Evolutionary conservation across 192 early-diverging fungal species (phyloP), one percentile per base, ranked within the genome.

Genomic region (Linnemannia elongata): DNA sequence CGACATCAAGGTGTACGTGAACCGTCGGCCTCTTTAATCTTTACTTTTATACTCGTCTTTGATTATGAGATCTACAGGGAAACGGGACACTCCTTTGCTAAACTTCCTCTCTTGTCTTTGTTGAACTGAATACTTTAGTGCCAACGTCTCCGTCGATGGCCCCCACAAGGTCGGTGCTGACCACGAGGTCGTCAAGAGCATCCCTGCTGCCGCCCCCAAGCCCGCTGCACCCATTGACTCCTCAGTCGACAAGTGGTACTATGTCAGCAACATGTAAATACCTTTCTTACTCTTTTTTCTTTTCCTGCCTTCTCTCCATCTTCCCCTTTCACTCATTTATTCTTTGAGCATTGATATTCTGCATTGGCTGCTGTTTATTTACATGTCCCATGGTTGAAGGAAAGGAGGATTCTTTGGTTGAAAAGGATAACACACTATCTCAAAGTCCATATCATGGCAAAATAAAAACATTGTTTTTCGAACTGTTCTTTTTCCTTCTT

Each of bases 221-320:
- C 92, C 82, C 75, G 80, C 88, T 83, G 93, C 91, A n/a, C 90
- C 96, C 69, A 95, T 97, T 88, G 96, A 97, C 78, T 87, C 93
- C 27, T 96, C 96, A 71, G 63, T 87, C 39, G 85, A 81, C 85
- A 87, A 87, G 80, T 87, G 85, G 85, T 87, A 78, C 85, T 87
- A 77, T 30, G 70, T 77, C 76, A 81, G 76, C 82, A 84, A 84
- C 76, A 52, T 80, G 63, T 81, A 81, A 87, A 68, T 42, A 77
- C 13, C 49, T 57, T 3, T 49, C 27, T 71, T 71, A 17, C 60
- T 66, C 60, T 33, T 33, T 33, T 66, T 66, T 68, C 9, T 63
- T 63, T 24, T 27, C 17, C 33, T 35, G 5, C 22, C 36, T 20
- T 71, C 69, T 12, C 72, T 45, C 44, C 44, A 15, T 73, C 22